A percentile compares a stretch with the other conserved stretches of the same genome.
phyloP scores from a whole-genome alignment of 2,329 filamentous ascomycete species.

The Rosellinia necatrix region DNA sequence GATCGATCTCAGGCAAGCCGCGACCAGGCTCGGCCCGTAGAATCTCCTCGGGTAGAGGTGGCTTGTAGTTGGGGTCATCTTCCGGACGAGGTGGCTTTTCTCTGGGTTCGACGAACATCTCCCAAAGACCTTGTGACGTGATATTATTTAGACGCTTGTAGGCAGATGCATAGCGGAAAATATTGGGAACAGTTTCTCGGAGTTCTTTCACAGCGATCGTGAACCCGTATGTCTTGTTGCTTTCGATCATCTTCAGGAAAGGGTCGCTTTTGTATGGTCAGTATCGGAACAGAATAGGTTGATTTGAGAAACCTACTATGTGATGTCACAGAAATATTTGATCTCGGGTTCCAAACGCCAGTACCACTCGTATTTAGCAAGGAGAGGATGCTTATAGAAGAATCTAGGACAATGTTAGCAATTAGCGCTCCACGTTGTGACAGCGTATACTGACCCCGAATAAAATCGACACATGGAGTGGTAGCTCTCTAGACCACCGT shows the following conservation, averaged over 20 bases:
- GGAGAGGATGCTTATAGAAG: constrained; percentile 95
- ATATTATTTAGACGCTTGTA: constrained; percentile 94
- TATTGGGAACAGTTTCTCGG: constrained; percentile 96
- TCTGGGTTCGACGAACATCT: constrained; percentile 89
- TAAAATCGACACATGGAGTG: constrained; percentile 99
- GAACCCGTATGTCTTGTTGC: constrained; percentile 98
- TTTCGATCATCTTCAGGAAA: constrained; percentile 90
- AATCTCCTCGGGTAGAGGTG: constrained; percentile 78
- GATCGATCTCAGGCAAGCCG: constrained; percentile 79
- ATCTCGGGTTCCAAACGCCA: constrained; percentile 99
- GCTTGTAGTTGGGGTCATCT: constrained; percentile 68
- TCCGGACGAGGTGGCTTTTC: constrained; percentile 65
- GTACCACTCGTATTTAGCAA: constrained; percentile 99
- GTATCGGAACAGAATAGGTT: constrained; percentile 5
- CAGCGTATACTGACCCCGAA: constrained; percentile 72
- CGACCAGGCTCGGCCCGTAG: constrained; percentile 74
- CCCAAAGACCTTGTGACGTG: constrained; percentile 91
- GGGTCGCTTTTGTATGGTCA: constrained; percentile 68
- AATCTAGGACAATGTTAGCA: constrained; percentile 57
- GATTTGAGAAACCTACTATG: constrained; percentile 70
- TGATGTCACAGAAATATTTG: constrained; percentile 99
- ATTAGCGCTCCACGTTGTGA: not conserved
- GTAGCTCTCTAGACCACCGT: constrained; percentile 97
- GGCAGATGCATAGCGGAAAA: constrained; percentile 97
- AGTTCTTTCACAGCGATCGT: constrained; percentile 98